Base-by-base conservation (phyloP, 139 green algal species). In the Mesotaenium endlicherianum region DNA sequence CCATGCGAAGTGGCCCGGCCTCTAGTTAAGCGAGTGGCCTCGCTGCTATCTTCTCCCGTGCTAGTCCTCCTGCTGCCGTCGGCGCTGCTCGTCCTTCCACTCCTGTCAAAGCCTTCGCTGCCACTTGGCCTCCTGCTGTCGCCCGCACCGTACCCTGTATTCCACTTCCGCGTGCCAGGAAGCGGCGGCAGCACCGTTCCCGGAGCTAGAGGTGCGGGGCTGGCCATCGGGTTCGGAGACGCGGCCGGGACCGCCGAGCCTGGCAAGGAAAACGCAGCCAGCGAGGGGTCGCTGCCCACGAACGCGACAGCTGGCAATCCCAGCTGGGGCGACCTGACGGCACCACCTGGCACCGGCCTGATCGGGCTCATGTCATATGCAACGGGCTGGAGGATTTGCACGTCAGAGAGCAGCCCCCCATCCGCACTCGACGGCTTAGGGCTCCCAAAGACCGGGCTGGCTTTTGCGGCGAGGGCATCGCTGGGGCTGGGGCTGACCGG, bases 301-400 rank as follows among this genome's bases (percentile, higher is more conserved):
- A 64, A 34, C 20, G 53, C 20, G 53, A 64, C 26, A 64, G 53
- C 36, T 40, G 60, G 60, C 43, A n/a, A n/a, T n/a, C n/a, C n/a
- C n/a, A n/a, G n/a, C n/a, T n/a, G n/a, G n/a, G n/a, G n/a, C n/a
- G n/a, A n/a, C n/a, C n/a, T n/a, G n/a, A n/a, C n/a, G n/a, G n/a
- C n/a, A n/a, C n/a, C n/a, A n/a, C n/a, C n/a, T n/a, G n/a, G n/a
- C n/a, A n/a, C n/a, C n/a, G n/a, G n/a, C n/a, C n/a, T n/a, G n/a
- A n/a, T n/a, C n/a, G n/a, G n/a, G n/a, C 60, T 5, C 60, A 72
- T 72, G 11, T 72, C 60, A 38, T 72, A 72, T 5, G 36, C 60
- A 47, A 36, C 60, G 5, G 41, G 8, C 8, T 72, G 41, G 41
- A 38, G 8, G 60, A 72, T 36, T 11, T 11, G 6, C 8, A 11